Evolutionary conservation across 2,329 filamentous ascomycete species (phyloP).

Genomic region (Apiospora kogelbergensis): DNA sequence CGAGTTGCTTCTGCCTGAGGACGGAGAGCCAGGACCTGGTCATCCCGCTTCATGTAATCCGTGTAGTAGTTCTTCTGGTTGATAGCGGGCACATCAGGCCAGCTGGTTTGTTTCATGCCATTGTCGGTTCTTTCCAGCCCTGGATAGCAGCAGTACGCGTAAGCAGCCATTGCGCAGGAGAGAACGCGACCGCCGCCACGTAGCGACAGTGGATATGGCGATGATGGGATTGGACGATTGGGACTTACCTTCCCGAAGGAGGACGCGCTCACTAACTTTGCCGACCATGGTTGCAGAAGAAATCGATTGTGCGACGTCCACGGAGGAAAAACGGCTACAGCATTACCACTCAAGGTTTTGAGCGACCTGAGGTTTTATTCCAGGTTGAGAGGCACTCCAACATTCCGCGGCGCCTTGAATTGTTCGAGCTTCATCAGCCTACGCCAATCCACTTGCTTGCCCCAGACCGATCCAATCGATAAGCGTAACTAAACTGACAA

Average conservation of each 20-base stretch:
- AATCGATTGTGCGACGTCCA: conserved; percentile 9
- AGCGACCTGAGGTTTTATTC: conserved; percentile 9
- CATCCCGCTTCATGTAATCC: conserved; percentile 97
- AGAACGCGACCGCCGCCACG: not conserved
- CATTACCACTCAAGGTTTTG: not conserved
- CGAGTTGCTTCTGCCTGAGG: conserved; percentile 84
- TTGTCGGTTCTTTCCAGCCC: conserved; percentile 96
- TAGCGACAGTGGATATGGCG: conserved; percentile 9
- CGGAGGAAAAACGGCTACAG: not conserved
- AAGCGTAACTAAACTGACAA: not conserved
- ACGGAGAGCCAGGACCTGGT: conserved; percentile 87
- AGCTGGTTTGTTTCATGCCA: conserved; percentile 92
- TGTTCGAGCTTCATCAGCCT: conserved; percentile 1
- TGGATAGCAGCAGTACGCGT: conserved; percentile 36
- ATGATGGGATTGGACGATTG: conserved; percentile 6
- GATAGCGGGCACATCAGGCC: conserved; percentile 90
- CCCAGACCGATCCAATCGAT: not conserved
- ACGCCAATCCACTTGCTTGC: conserved; percentile 3
- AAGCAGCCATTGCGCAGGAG: conserved; percentile 14
- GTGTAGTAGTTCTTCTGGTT: conserved; percentile 99
- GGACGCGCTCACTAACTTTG: conserved; percentile 65
- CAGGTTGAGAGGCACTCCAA: not conserved
- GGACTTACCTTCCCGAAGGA: conserved; percentile 58
- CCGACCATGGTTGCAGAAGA: conserved; percentile 50
- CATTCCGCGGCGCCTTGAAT: conserved; percentile 4